phyloP scores from a whole-genome alignment of 352 stramenopile species.

The Globisporangium canariense region DNA sequence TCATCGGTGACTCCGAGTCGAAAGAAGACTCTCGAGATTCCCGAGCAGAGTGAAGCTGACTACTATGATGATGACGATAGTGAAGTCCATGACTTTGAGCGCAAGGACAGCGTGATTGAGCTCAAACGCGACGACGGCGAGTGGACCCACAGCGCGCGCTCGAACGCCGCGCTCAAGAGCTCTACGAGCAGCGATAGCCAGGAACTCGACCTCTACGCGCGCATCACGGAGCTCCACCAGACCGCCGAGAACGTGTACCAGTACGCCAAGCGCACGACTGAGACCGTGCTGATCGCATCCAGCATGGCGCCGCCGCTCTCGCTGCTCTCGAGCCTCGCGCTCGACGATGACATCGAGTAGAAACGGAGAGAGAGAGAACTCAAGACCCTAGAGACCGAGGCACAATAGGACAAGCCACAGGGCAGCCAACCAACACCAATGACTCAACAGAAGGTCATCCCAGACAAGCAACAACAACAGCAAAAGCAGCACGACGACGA shows the following conservation, averaged over 20 bases:
- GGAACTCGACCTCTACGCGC: slow-evolving; percentile 9
- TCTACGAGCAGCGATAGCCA: neutral
- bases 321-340: neutral
- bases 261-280: slow-evolving; percentile 14
- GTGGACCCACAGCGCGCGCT: slow-evolving; percentile 4
- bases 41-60: neutral
- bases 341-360: slow-evolving; percentile 8
- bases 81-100: neutral
- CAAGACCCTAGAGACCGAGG: neutral
- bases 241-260: slow-evolving; percentile 19
- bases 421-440: neutral
- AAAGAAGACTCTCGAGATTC: slow-evolving; percentile 7
- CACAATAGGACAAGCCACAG: neutral
- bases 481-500: neutral
- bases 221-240: slow-evolving; percentile 16
- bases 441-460: neutral
- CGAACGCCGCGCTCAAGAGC: too few relatives aligned
- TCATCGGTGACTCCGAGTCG: neutral
- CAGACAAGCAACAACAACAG: neutral
- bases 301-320: neutral
- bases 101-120: slow-evolving; percentile 12
- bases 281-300: slow-evolving; percentile 8
- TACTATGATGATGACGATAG: neutral
- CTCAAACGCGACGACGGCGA: slow-evolving; percentile 13
- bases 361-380: neutral